These are phyloP conservation scores for Corymbia citriodora DNA, from an alignment of 441 rosid genomes.

Conservation along the genomic window DNA sequence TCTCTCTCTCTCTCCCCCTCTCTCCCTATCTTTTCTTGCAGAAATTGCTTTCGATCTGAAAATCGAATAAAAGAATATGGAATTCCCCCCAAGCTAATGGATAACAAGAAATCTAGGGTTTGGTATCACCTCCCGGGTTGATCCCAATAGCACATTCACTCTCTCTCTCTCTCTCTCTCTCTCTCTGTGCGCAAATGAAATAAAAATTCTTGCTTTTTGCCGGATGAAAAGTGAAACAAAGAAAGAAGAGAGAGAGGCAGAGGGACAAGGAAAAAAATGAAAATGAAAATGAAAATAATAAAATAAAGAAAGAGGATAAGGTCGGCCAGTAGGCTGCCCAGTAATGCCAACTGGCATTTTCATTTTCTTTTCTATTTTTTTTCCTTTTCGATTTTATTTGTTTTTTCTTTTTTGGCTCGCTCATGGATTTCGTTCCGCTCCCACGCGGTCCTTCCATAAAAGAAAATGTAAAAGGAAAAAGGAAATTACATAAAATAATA, in stretches of 20 bases:
- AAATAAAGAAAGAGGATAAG: conserved; percentile 56
- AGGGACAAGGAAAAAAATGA: not conserved
- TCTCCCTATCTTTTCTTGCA: not conserved
- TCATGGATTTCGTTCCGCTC: not conserved
- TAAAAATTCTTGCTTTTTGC: not conserved
- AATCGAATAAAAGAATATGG: not conserved
- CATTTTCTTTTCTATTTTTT: not conserved
- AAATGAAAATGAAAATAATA: not conserved
- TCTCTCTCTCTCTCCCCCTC: not conserved
- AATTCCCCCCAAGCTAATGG: not conserved
- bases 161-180: not conserved
- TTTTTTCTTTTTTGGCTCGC: not conserved
- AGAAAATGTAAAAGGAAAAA: not conserved
- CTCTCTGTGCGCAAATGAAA: not conserved
- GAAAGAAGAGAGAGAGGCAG: not conserved
- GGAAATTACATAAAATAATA: too few species aligned
- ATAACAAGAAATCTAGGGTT: conserved; percentile 43
- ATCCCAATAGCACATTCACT: conserved; percentile 15
- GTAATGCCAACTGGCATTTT: conserved; percentile 58
- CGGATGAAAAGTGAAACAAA: not conserved
- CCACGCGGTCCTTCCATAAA: not conserved
- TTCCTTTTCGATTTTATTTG: not conserved
- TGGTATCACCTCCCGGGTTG: conserved; percentile 7
- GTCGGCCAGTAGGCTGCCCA: conserved; percentile 44
- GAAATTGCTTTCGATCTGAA: conserved; percentile 19